Conservation (phyloP, 345 rosid genomes). For the Mallotus nudiflorus region DNA sequence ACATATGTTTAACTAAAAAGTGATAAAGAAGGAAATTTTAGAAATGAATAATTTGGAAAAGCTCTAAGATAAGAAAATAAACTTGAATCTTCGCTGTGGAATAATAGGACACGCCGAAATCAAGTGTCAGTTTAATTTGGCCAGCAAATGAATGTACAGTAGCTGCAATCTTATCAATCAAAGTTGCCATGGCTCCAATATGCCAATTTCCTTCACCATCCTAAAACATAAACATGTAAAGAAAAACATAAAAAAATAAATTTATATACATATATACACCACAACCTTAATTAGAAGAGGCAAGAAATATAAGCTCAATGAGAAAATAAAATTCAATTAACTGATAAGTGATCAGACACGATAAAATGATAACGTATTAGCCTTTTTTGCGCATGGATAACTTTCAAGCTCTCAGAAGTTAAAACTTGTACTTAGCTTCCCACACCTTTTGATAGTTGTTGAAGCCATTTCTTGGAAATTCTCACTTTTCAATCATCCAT, state of each 20-base stretch:
- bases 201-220: constrained; percentile 34
- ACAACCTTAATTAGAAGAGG: too few species aligned
- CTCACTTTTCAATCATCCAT: neutral
- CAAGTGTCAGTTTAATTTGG: constrained; percentile 23
- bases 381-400: neutral
- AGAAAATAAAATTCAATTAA: neutral
- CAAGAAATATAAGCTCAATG: neutral
- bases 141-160: constrained; percentile 18
- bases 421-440: constrained; percentile 1
- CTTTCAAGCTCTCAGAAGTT: constrained; percentile 5
- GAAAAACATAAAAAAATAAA: neutral
- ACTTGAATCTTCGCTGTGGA: constrained; percentile 22
- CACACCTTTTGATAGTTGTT: neutral
- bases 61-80: neutral
- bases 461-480: constrained; percentile 13
- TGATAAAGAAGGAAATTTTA: too few species aligned
- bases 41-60: neutral
- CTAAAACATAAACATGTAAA: neutral
- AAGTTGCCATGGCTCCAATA: constrained; percentile 25
- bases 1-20: too few species aligned
- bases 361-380: neutral
- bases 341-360: neutral
- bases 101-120: constrained; percentile 23
- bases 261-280: too few species aligned
- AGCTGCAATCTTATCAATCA: constrained; percentile 25